These are phyloP conservation scores for Boletus reticuloceps DNA, from an alignment of 768 basidiomycete genomes.

Conservation along the genomic window DNA sequence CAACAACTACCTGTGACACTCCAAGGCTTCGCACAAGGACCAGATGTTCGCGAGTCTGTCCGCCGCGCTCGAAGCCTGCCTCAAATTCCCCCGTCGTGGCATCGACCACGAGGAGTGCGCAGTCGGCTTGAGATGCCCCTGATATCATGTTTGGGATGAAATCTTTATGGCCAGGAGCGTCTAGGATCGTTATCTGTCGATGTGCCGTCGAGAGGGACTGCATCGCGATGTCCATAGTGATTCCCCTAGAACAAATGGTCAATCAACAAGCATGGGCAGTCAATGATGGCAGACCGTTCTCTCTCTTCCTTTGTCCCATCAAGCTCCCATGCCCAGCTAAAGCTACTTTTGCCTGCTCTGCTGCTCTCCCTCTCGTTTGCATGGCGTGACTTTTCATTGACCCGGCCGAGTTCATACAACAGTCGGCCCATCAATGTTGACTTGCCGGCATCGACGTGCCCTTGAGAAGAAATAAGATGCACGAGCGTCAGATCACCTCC, in stretches of 20 bases:
- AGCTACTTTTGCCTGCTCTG: conserved; percentile 90
- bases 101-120: conserved; percentile 91
- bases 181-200: conserved; percentile 86
- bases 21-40: conserved; percentile 90
- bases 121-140: conserved; percentile 95
- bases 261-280: conserved; percentile 4
- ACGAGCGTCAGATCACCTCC: not conserved
- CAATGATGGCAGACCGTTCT: conserved; percentile 60
- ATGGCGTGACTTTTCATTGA: conserved; percentile 81
- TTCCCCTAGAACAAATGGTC: conserved; percentile 57
- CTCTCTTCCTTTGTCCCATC: conserved; percentile 93
- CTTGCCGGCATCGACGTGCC: conserved; percentile 98
- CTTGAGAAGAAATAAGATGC: conserved; percentile 39
- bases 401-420: conserved; percentile 84
- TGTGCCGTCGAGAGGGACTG: conserved; percentile 73
- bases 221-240: conserved; percentile 96
- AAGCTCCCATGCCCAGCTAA: conserved; percentile 97
- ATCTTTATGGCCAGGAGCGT: conserved; percentile 96
- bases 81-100: conserved; percentile 91
- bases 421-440: conserved; percentile 96
- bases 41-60: conserved; percentile 94
- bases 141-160: conserved; percentile 99
- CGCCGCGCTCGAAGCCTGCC: conserved; percentile 89
- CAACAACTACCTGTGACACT: conserved; percentile 86
- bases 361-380: conserved; percentile 88